Conservation (phyloP, 768 basidiomycete species). For the Calocybe gangraenosa region DNA sequence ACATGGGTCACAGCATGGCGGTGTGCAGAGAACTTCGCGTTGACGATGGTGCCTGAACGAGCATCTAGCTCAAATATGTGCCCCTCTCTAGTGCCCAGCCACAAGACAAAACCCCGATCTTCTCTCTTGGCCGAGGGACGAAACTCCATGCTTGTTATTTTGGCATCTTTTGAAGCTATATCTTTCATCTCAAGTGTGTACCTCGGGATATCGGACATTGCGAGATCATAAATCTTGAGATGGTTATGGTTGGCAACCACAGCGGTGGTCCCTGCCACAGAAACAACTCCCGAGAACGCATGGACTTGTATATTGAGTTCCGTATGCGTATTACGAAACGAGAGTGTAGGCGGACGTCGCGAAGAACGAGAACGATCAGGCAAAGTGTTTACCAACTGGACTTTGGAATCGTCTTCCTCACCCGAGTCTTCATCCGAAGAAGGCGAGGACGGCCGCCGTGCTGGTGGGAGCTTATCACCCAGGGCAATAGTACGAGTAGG, state of each 20-base stretch:
- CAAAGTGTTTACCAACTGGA: conserved; percentile 43
- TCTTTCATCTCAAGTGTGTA: conserved; percentile 59
- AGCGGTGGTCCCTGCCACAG: conserved; percentile 52
- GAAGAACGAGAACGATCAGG: conserved; percentile 72
- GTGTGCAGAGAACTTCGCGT: conserved; percentile 61
- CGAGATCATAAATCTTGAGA: conserved; percentile 61
- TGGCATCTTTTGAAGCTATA: conserved; percentile 59
- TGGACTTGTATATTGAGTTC: conserved; percentile 56
- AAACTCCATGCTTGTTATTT: conserved; percentile 78
- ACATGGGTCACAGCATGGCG: conserved; percentile 64
- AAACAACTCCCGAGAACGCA: conserved; percentile 50
- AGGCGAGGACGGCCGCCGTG: conserved; percentile 42
- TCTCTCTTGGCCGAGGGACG: conserved; percentile 41
- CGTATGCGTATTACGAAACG: conserved; percentile 33
- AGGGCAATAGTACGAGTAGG: conserved; percentile 69
- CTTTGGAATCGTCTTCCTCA: conserved; percentile 54
- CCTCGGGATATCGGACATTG: conserved; percentile 39
- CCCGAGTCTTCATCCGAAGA: conserved; percentile 52
- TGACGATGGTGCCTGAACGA: conserved; percentile 50
- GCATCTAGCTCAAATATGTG: conserved; percentile 82
- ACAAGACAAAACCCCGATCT: conserved; percentile 62
- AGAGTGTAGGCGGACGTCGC: conserved; percentile 42
- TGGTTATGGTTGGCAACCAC: conserved; percentile 57
- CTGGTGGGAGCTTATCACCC: conserved; percentile 66
- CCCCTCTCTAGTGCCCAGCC: conserved; percentile 92